These are phyloP conservation scores for Rhodotorula kratochvilovae DNA, from an alignment of 768 basidiomycete species.

Conservation along the genomic window DNA sequence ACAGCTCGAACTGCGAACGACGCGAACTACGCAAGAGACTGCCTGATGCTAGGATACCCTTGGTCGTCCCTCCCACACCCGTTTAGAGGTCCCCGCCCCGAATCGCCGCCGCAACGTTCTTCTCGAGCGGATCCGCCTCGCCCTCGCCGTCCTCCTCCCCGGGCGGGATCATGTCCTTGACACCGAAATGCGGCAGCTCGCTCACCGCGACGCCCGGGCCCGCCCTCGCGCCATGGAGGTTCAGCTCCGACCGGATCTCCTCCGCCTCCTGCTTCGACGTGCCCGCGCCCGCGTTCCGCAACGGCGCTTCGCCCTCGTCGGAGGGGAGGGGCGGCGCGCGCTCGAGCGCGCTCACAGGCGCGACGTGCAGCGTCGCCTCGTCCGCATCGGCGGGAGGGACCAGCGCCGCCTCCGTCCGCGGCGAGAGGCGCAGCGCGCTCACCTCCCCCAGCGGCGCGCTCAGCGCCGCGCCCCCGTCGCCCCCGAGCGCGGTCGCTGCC, in stretches of 20 bases:
- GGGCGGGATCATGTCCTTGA: neutral
- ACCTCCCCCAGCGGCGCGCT: conserved; percentile 24
- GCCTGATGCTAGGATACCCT: too few species aligned
- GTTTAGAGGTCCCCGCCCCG: conserved; percentile 22
- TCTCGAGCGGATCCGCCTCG: neutral
- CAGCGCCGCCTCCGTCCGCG: neutral
- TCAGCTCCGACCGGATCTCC: neutral
- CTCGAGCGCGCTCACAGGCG: neutral
- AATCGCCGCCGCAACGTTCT: conserved; percentile 19
- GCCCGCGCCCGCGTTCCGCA: neutral
- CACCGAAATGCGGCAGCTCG: conserved; percentile 23
- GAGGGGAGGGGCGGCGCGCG: neutral
- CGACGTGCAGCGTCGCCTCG: neutral
- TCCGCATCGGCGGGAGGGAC: too few species aligned
- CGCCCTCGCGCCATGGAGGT: neutral
- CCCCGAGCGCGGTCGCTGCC: conserved; percentile 12
- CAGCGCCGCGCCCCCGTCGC: conserved; percentile 25
- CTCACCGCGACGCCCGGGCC: neutral
- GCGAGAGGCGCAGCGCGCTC: conserved; percentile 2
- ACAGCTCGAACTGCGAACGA: too few species aligned
- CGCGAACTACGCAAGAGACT: too few species aligned
- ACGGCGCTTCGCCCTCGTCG: neutral
- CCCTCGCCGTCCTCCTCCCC: neutral
- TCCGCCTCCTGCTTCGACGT: neutral
- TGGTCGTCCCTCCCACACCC: too few species aligned